Conservation (phyloP, 2,329 filamentous ascomycete genomes). For the Rhinocladiella mackenziei region DNA sequence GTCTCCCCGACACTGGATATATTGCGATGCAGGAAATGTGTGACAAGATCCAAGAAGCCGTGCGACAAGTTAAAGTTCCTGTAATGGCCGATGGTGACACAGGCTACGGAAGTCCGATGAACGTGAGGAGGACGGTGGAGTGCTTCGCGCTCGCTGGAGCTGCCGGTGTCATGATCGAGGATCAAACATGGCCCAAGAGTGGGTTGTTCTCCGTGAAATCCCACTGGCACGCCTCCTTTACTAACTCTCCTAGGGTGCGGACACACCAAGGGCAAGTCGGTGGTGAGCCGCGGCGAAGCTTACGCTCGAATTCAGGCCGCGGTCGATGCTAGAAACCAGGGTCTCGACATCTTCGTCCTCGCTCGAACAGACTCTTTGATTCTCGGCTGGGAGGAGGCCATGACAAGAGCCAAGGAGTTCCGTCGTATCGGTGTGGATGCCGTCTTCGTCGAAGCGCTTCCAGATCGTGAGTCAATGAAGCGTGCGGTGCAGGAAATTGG, state of each 20-base stretch:
- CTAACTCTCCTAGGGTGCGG: slow-evolving; percentile 37
- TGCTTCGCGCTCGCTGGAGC: slow-evolving; percentile 42
- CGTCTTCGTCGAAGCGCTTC: slow-evolving; percentile 46
- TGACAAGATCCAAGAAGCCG: slow-evolving; percentile 44
- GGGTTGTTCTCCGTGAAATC: slow-evolving; percentile 12
- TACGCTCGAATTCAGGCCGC: slow-evolving; percentile 47
- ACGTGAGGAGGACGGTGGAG: slow-evolving; percentile 46
- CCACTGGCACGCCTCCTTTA: not conserved
- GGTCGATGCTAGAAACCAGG: slow-evolving; percentile 45
- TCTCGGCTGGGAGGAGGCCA: slow-evolving; percentile 45
- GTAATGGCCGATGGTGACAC: slow-evolving; percentile 48
- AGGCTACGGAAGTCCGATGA: slow-evolving; percentile 48
- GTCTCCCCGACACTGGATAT: slow-evolving; percentile 48
- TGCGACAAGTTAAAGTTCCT: slow-evolving; percentile 39
- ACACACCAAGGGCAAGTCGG: slow-evolving; percentile 47
- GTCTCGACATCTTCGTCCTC: slow-evolving; percentile 46
- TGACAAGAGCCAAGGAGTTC: slow-evolving; percentile 41
- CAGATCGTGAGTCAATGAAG: slow-evolving; percentile 43
- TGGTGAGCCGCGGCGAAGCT: slow-evolving; percentile 45
- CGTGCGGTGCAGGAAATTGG: slow-evolving; percentile 38
- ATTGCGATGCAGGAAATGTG: slow-evolving; percentile 49
- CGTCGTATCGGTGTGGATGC: slow-evolving; percentile 45
- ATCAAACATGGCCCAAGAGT: slow-evolving; percentile 51
- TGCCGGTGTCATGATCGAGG: slow-evolving; percentile 44
- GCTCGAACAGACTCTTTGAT: slow-evolving; percentile 45